phyloP scores from a whole-genome alignment of 2,329 filamentous ascomycete species.

The Calonectria pteridis region DNA sequence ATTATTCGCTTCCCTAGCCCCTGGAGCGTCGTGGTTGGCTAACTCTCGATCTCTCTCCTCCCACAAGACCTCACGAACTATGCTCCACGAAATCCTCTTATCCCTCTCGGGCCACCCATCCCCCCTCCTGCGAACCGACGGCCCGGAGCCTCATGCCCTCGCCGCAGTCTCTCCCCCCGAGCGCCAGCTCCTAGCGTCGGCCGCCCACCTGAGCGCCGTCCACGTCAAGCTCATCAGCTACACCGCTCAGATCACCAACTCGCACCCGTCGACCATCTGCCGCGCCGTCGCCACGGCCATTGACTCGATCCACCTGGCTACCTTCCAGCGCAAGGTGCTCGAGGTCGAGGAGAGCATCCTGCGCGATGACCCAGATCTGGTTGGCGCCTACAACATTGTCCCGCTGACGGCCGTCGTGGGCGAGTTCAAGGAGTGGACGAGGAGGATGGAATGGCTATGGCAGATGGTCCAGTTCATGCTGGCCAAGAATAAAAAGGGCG shows the following conservation, averaged over 20 bases:
- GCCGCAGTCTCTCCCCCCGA: conserved; percentile 80
- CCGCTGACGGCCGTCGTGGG: conserved; percentile 86
- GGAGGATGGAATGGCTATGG: conserved; percentile 89
- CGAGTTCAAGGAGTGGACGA: conserved; percentile 89
- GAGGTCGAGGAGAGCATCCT: conserved; percentile 86
- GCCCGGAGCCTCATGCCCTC: conserved; percentile 59
- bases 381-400: conserved; percentile 94
- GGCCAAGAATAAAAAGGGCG: conserved; percentile 48
- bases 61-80: conserved; percentile 53
- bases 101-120: conserved; percentile 95
- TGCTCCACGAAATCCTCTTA: conserved; percentile 99
- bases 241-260: conserved; percentile 74
- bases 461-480: conserved; percentile 78
- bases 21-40: neutral
- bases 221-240: conserved; percentile 79
- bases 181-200: conserved; percentile 81
- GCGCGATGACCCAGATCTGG: conserved; percentile 79
- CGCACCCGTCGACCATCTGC: conserved; percentile 85
- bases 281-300: conserved; percentile 88
- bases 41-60: conserved; percentile 9
- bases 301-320: conserved; percentile 77
- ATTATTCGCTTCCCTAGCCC: neutral
- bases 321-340: conserved; percentile 86
- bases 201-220: conserved; percentile 82
- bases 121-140: conserved; percentile 77